Percentiles rank a stretch among this genome's conserved stretches.
Evolutionary conservation across 306 rosid species (phyloP).

Genomic region (Acacia confusa): DNA sequence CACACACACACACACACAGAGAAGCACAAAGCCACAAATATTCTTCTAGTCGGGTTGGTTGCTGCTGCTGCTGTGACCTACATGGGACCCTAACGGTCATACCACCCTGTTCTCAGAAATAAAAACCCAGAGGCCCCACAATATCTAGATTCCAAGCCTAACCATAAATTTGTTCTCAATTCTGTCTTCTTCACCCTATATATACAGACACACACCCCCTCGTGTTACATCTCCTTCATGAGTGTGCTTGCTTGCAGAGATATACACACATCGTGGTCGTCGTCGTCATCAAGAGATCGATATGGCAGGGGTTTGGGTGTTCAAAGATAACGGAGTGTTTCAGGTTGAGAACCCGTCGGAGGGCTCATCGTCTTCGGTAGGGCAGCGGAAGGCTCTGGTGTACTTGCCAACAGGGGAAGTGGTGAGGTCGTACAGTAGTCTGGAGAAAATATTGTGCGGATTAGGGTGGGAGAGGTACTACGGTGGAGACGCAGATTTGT

Average conservation of each 20-base stretch:
- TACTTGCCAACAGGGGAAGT: conserved; percentile 59
- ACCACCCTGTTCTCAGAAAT: conserved; percentile 31
- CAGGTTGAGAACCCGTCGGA: conserved; percentile 54
- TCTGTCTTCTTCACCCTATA: background rate
- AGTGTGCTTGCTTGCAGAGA: background rate
- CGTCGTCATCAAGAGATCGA: too few relatives aligned
- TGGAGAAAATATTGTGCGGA: conserved; percentile 52
- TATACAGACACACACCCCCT: conserved; percentile 25
- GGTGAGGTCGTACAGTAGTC: conserved; percentile 49
- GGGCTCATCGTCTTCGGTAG: conserved; percentile 27
- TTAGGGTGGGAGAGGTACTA: conserved; percentile 87
- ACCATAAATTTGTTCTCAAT: conserved; percentile 25
- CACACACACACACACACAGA: background rate
- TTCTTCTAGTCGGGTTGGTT: conserved; percentile 31
- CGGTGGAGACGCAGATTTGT: conserved; percentile 54
- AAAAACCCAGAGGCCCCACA: conserved; percentile 49
- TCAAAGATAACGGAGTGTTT: conserved; percentile 58
- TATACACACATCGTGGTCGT: background rate
- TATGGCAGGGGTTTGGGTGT: conserved; percentile 78
- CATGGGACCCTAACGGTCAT: conserved; percentile 36
- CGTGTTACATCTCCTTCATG: background rate
- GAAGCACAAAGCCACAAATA: background rate
- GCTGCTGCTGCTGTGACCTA: conserved; percentile 48
- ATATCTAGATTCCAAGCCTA: conserved; percentile 60
- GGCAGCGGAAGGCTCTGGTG: conserved; percentile 43